Base-by-base conservation (phyloP, 2,329 filamentous ascomycete genomes). In the Trichophyton schoenleinii region DNA sequence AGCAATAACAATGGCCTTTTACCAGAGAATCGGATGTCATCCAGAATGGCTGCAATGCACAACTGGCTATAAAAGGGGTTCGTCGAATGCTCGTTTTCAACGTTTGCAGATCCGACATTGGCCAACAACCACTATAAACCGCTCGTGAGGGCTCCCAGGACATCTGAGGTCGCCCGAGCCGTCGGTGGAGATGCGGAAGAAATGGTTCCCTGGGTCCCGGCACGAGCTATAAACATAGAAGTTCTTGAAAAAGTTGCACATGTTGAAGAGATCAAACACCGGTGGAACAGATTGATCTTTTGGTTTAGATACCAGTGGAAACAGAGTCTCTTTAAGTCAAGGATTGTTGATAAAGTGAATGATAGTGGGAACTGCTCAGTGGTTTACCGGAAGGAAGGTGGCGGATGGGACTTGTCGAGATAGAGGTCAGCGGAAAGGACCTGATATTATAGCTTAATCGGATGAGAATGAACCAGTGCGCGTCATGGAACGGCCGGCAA, bases 201-300 rank as follows among this genome's bases (percentile, higher is more conserved):
- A 89, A 72, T 90, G 87, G 15, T 81, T 79, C 46, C 83, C 83
- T 0, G 86, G 87, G 69, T 89, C 85, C 61, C 80, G 73, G 69
- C 87, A 90, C 49, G 82, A 80, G 62, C 84, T 85, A 75, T 89
- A 89, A 72, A 90, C 85, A 74, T 88, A 89, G 72, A 86, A 89
- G 73, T 88, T 88, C 68, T 87, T 87, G 68, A 84, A 87, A 69
- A 86, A 88, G 69, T 80, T 75, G 75, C 79, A 81, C 79, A 81
- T 81, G 62, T 64, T 59, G 65, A 68, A 69, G 65, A 36, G 44
- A n/a, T 20, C 44, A 38, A 46, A 20, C 13, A 20, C 25, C 36
- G 6, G n/a, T n/a, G 3, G 44, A 28, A 42, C 2, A 34, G 22
- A 3, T 48, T 48, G 41, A 48, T 59, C 18, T 4, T 7, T 20